Base-by-base conservation (phyloP, 176 grass and related monocot genomes). In the Raddia distichophylla region DNA sequence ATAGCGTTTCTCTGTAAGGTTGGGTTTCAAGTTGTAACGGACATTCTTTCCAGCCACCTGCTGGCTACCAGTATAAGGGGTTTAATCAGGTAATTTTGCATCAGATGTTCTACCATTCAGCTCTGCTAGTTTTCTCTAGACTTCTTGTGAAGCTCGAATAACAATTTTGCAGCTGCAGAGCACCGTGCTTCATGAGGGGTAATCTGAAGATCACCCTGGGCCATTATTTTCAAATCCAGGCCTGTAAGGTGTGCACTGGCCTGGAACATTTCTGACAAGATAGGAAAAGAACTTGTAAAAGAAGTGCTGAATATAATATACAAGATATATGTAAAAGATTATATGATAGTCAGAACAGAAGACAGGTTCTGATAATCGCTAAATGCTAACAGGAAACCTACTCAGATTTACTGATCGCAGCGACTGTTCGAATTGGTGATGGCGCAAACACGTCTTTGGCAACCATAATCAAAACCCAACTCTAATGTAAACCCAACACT, bases 91-190 rank as follows among this genome's bases (percentile, higher is more conserved):
- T 14, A 69, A 52, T 9, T 20, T 43, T 79, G 59, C 35, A 27
- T 27, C 64, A 34, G 55, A n/a, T 9, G 66, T 12, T 9, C 4
- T 64, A 22, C 58, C 61, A 17, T 8, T 19, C 13, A 48, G 63
- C 16, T 66, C 60, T 46, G 40, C 71, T 57, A 67, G 4, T 10
- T 60, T 59, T 80, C 75, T 12, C 37, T 37, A 19, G 74, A 68
- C 62, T 85, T 86, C 20, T 22, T 34, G 18, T 65, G 68, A 67
- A 91, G 73, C 50, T 79, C 58, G 2, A 32, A 18, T 10, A 91
- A n/a, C 82, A 88, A 64, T 11, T 75, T 53, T 17, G 54, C 27
- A 49, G 90, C 90, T 44, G 90, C 82, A 40, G 86, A 86, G 10
- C 56, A 10, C 16, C 82, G 83, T 5, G 86, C 90, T 58, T 82